Evolutionary conservation across 1,284 basidiomycete genomes (phyloP).

Genomic region (Austroboletus rostrupii): DNA sequence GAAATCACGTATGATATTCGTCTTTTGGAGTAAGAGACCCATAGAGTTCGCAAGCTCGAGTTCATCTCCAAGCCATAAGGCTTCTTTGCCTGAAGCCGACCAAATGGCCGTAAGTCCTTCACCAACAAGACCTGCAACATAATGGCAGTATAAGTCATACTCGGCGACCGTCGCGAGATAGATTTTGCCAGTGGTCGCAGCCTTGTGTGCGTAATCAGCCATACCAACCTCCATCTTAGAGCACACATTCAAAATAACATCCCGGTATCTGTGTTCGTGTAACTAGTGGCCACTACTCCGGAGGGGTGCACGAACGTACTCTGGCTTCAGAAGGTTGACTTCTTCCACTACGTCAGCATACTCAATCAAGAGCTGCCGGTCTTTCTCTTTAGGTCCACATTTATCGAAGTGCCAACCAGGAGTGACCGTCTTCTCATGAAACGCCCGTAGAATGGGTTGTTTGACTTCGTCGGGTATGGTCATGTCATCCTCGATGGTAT

Average conservation of each 20-base stretch:
- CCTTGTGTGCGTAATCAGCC: slow-evolving; percentile 90
- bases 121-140: slow-evolving; percentile 96
- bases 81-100: slow-evolving; percentile 84
- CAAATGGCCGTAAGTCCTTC: slow-evolving; percentile 94
- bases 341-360: slow-evolving; percentile 86
- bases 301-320: slow-evolving; percentile 42
- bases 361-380: slow-evolving; percentile 82
- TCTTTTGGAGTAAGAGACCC: slow-evolving; percentile 97
- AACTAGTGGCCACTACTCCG: neutral
- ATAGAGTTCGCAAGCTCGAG: slow-evolving; percentile 90
- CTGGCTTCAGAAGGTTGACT: slow-evolving; percentile 62
- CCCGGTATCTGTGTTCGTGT: slow-evolving; percentile 57
- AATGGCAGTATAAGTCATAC: slow-evolving; percentile 98
- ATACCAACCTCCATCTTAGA: slow-evolving; percentile 91
- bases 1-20: slow-evolving; percentile 96
- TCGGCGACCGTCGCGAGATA: slow-evolving; percentile 77
- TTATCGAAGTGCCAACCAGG: slow-evolving; percentile 88
- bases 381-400: slow-evolving; percentile 86
- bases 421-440: slow-evolving; percentile 78
- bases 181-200: slow-evolving; percentile 64
- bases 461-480: slow-evolving; percentile 85
- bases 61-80: slow-evolving; percentile 72
- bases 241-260: slow-evolving; percentile 80
- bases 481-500: slow-evolving; percentile 99
- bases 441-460: slow-evolving; percentile 80